Evolutionary conservation across 257 asterid species (phyloP), one percentile per base, ranked within the genome.

Genomic region (Primulina eburnea): DNA sequence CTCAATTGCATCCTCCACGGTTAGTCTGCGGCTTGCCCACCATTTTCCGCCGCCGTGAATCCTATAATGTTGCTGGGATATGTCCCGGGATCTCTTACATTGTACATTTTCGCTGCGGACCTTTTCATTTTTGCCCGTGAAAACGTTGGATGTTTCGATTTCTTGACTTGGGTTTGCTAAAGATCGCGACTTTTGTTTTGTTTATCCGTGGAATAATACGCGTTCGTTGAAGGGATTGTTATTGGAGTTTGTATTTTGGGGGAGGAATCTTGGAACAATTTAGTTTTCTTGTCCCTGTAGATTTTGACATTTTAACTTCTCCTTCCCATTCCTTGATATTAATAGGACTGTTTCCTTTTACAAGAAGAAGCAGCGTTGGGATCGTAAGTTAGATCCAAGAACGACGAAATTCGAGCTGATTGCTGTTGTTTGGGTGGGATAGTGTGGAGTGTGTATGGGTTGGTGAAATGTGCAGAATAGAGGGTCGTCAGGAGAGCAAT

Each of bases 391-490:
- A 34, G 72, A 57, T 24, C 76, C 11, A 28, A 8, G 21, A 61
- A 66, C 71, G 69, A 56, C 71, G 78, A 65, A 62, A 73, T 71
- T 59, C 24, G 62, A 55, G 70, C 58, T 55, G 32, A 62, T 69
- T 59, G 28, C 40, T 53, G 68, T 32, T 29, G 65, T 58, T 71
- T n/a, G 59, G 29, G 76, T 53, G 67, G 8, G 40, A 47, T 66
- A 17, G 60, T 69, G 61, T 72, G 61, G 53, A 67, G 71, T 53
- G 69, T 79, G 64, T 71, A 72, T 77, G 81, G 80, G 66, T 72
- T 61, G 71, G 82, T 62, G 86, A 75, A 58, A 88, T 88, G 94
- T 90, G 91, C 77, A 80, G 77, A 64, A 47, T 83, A 76, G 84
- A 77, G 73, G 81, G 76, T 70, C 74, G 82, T 71, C 86, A 77